Base-by-base conservation (phyloP, 805 yeast species). In the Saccharomyces mikatae region DNA sequence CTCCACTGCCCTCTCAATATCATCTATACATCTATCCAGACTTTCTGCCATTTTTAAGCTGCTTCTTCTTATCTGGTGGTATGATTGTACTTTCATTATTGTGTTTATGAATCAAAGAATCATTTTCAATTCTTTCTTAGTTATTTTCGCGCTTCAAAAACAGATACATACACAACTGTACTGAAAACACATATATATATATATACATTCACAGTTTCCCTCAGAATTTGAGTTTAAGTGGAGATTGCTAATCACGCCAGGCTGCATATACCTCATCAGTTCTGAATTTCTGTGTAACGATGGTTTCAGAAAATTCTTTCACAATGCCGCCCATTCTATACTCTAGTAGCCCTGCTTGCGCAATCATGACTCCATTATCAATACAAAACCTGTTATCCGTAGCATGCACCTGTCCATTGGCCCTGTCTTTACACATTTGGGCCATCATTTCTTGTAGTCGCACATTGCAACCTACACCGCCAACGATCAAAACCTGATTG, bases 361-460 rank as follows among this genome's bases (percentile, higher is more conserved):
- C 99, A 63, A 94, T 94, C 99, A 94, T 94, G 41, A 92, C 94
- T 10, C 99, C 99, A 65, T 94, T 94, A 68, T 94, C 99, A 47
- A 94, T 94, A 71, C 99, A 94, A 67, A 94, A 92, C 55, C 98
- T 73, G 66, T 94, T 98, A 70, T 94, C 99, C 0, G 99, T 94
- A 2, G 99, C 97, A 67, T 78, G 89, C 3, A 94, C 85, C n/a
- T 81, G 77, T 0, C 98, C 98, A 60, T 84, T 83, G 10, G 73
- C 70, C 59, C 99, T 76, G 64, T 91, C 98, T 48, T 78, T 70
- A 22, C 92, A 96, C 99, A 94, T 94, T 48, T 79, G 72, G n/a
- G 80, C 87, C 99, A 94, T 94, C 99, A 94, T 94, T 62, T 88
- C 84, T 68, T 94, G 99, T 56, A 94, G 74, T 57, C 98, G 71